Percentiles rank a stretch among this genome's conserved stretches.
Evolutionary conservation across 2,329 filamentous ascomycete species (phyloP).

Genomic region (Scytalidium lignicola): DNA sequence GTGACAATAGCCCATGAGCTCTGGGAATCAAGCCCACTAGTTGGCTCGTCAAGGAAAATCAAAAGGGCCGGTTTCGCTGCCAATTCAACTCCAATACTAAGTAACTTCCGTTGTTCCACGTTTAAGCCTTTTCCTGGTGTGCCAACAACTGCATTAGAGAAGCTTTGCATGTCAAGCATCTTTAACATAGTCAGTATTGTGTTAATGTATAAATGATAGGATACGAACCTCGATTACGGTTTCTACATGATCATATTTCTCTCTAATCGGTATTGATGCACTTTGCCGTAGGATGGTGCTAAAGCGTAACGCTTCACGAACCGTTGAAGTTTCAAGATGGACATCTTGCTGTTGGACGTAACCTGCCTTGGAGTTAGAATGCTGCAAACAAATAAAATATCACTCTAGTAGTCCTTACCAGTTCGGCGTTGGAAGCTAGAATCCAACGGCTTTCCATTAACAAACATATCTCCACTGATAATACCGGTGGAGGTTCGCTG

Average conservation of each 20-base stretch:
- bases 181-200: slow-evolving; percentile 47
- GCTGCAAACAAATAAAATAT: too few relatives aligned
- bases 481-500: slow-evolving; percentile 84
- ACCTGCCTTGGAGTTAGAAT: slow-evolving; percentile 34
- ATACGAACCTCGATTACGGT: too few relatives aligned
- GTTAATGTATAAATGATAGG: too few relatives aligned
- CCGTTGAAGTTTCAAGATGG: slow-evolving; percentile 74
- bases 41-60: slow-evolving; percentile 55
- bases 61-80: slow-evolving; percentile 50
- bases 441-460: slow-evolving; percentile 56
- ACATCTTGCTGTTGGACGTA: slow-evolving; percentile 90
- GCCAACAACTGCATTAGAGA: slow-evolving; percentile 58
- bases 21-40: slow-evolving; percentile 55
- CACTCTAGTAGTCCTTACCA: too few relatives aligned
- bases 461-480: slow-evolving; percentile 74
- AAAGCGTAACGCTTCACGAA: slow-evolving; percentile 81
- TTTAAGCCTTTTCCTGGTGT: slow-evolving; percentile 55
- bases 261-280: slow-evolving; percentile 58
- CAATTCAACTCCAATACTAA: slow-evolving; percentile 53
- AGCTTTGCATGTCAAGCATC: slow-evolving; percentile 60
- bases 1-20: slow-evolving; percentile 55
- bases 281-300: slow-evolving; percentile 81
- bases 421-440: slow-evolving; percentile 67
- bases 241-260: slow-evolving; percentile 78
- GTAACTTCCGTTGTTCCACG: slow-evolving; percentile 53